Evolutionary conservation across 2,329 filamentous ascomycete genomes (phyloP).

Genomic region (Botrytis squamosa): DNA sequence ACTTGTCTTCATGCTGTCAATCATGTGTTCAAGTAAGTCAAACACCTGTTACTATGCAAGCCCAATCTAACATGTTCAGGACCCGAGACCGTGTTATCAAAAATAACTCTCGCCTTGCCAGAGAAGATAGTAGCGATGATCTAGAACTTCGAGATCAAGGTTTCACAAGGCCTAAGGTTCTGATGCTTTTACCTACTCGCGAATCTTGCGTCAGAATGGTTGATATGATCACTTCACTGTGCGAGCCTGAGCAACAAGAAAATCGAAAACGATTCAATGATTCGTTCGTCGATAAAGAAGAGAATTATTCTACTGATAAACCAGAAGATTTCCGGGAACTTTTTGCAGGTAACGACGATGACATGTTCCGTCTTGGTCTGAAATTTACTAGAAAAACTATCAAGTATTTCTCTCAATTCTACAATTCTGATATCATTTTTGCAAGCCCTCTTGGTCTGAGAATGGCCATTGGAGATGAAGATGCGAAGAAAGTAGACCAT

Average conservation of each 20-base stretch:
- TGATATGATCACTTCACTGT: conserved; percentile 72
- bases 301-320: conserved; percentile 69
- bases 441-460: conserved; percentile 87
- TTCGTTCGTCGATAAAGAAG: conserved; percentile 68
- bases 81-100: conserved; percentile 90
- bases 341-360: conserved; percentile 93
- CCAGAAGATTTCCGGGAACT: conserved; percentile 85
- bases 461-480: conserved; percentile 79
- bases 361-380: conserved; percentile 93
- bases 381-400: conserved; percentile 96
- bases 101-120: conserved; percentile 78
- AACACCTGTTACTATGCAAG: background rate
- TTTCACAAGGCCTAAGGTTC: conserved; percentile 89
- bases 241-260: conserved; percentile 85
- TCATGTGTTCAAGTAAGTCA: conserved; percentile 76
- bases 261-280: conserved; percentile 92
- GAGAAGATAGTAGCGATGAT: conserved; percentile 61
- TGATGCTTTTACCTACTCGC: conserved; percentile 86
- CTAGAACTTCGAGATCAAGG: conserved; percentile 87
- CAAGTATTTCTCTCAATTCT: conserved; percentile 93
- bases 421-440: conserved; percentile 92
- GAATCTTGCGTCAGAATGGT: conserved; percentile 80
- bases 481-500: conserved; percentile 67
- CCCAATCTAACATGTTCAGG: conserved; percentile 42
- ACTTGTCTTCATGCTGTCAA: conserved; percentile 83